Base-by-base conservation (phyloP, 2,329 filamentous ascomycete species). In the Cladophialophora bantiana region DNA sequence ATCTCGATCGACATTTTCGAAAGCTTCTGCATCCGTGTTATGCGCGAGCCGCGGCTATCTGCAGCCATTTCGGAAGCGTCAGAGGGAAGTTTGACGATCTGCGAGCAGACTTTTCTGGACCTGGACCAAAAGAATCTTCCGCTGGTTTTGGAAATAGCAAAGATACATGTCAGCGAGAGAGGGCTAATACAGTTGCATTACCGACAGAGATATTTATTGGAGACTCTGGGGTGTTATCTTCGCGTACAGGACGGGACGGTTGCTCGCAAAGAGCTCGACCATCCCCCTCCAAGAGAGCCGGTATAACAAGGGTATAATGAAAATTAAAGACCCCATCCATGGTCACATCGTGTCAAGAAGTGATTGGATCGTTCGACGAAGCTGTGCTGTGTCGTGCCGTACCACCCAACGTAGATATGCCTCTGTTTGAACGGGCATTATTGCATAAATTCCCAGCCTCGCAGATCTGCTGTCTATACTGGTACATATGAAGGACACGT, bases 151-250 rank as follows among this genome's bases (percentile, higher is more conserved):
- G 38, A 36, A 4, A 20, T 58, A 13, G 55, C 55, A 12, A n/a
- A 12, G 20, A 20, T 12, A 31, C 55, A 58, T 31, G 10, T 58
- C 6, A 13, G 20, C 6, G 36, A 42, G 18, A 58, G 13, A 15
- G 55, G 55, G 9, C 55, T 20, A 20, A n/a, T 42, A n/a, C 55
- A 58, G 35, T 31, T 58, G 7, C 35, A 20, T 7, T 40, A 58
- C 36, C 34, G 55, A 12, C n/a, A 45, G 55, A 38, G 55, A n/a
- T 58, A 58, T n/a, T n/a, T 58, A 9, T 15, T 58, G 34, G 55
- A 58, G 20, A 31, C 20, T 45, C 55, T 58, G 34, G 55, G 55
- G 35, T 38, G 34, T 32, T 58, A 58, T 26, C n/a, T 38, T 7
- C 36, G 36, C 31, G 55, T 58, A 15, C 38, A 38, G 40, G 55